A percentile compares a stretch with the other conserved stretches of the same genome.
Evolutionary conservation across 306 rosid genomes (phyloP).

Genomic region (Chamaecrista fasciculata): DNA sequence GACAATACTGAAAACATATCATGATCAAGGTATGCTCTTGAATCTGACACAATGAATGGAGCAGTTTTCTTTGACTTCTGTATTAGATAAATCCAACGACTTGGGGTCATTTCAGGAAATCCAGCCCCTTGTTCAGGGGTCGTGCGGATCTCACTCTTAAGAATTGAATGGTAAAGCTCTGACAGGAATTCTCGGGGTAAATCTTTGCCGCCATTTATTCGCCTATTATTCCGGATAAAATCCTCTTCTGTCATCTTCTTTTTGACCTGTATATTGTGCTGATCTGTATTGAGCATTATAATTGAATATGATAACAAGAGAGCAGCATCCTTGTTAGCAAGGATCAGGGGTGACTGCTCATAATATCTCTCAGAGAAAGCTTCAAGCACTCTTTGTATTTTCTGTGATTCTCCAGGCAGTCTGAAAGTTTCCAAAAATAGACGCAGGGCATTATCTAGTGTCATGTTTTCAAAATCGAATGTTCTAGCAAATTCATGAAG

Average conservation of each 20-base stretch:
- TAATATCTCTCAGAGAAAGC: slow-evolving; percentile 98
- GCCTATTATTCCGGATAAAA: slow-evolving; percentile 85
- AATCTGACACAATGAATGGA: slow-evolving; percentile 84
- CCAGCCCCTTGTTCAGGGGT: slow-evolving; percentile 89
- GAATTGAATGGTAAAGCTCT: slow-evolving; percentile 78
- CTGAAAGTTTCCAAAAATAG: slow-evolving; percentile 92
- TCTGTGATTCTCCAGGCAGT: slow-evolving; percentile 97
- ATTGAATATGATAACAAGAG: slow-evolving; percentile 82
- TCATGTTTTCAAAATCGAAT: slow-evolving; percentile 90
- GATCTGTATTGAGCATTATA: slow-evolving; percentile 93
- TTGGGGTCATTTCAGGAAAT: slow-evolving; percentile 88
- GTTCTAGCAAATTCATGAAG: slow-evolving; percentile 94
- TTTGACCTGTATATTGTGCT: slow-evolving; percentile 88
- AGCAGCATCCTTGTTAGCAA: slow-evolving; percentile 94
- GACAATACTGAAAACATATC: slow-evolving; percentile 92
- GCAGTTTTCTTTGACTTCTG: slow-evolving; percentile 72
- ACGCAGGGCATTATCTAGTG: slow-evolving; percentile 85
- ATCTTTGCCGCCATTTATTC: slow-evolving; percentile 88
- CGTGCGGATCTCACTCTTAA: slow-evolving; percentile 91
- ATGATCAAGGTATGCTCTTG: slow-evolving; percentile 81
- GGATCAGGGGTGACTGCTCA: slow-evolving; percentile 76
- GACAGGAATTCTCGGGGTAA: slow-evolving; percentile 80
- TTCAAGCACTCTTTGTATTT: slow-evolving; percentile 97
- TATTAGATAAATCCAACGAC: slow-evolving; percentile 92
- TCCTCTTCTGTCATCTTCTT: slow-evolving; percentile 96